phyloP scores from a whole-genome alignment of 306 rosid species.

The Pterocarpus macrocarpus region DNA sequence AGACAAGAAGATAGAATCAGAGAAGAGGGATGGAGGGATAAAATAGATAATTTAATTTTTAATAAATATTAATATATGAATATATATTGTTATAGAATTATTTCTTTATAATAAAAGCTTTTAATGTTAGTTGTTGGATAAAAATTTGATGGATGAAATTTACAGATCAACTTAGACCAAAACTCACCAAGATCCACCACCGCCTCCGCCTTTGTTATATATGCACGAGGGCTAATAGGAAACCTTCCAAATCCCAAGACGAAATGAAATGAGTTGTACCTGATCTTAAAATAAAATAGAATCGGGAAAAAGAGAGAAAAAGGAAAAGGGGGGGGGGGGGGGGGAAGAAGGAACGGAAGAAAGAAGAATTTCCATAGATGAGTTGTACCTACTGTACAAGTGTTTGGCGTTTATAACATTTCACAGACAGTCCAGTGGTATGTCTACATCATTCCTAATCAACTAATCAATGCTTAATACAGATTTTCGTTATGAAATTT shows the following conservation, averaged over 20 bases:
- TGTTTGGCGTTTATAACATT: conserved; percentile 15
- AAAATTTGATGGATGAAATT: too few relatives aligned
- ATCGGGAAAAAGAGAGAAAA: not conserved
- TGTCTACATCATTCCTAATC: conserved; percentile 8
- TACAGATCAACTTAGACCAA: too few relatives aligned
- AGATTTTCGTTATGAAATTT: not conserved
- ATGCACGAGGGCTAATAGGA: not conserved
- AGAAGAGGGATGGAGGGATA: too few relatives aligned
- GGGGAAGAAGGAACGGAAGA: not conserved
- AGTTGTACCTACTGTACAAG: conserved; percentile 14
- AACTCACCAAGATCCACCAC: too few relatives aligned
- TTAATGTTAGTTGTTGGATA: too few relatives aligned
- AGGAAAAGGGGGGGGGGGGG: too few relatives aligned
- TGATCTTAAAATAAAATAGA: not conserved
- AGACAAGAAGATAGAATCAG: too few relatives aligned
- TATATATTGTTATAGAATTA: too few relatives aligned
- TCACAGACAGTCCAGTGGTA: not conserved
- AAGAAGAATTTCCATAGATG: not conserved
- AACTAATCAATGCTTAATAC: not conserved
- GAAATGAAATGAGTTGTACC: not conserved
- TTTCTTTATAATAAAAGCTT: too few relatives aligned
- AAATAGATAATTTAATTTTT: too few relatives aligned
- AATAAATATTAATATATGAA: too few relatives aligned
- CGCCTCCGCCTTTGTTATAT: not conserved
- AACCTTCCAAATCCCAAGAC: not conserved